Evolutionary conservation across 345 rosid species (phyloP).

Genomic region (Salix brachista): DNA sequence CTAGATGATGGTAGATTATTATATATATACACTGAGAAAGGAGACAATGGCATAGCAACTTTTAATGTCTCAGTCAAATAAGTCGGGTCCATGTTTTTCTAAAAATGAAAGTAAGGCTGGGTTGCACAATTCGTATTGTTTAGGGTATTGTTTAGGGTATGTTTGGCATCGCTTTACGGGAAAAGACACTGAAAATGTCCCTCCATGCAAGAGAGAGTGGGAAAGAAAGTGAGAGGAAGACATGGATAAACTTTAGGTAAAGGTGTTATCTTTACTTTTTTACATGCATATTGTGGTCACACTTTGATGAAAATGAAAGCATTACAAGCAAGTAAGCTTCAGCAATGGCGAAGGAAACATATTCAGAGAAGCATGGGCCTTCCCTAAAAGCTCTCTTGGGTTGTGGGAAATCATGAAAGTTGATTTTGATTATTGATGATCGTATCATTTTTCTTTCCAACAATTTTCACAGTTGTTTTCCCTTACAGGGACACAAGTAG

Average conservation of each 20-base stretch:
- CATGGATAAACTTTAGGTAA: not conserved
- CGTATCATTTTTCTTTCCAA: not conserved
- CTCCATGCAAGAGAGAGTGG: conserved; percentile 11
- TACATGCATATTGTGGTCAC: not conserved
- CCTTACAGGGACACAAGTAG: conserved; percentile 8
- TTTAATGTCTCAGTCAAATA: not conserved
- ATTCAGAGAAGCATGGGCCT: conserved; percentile 3
- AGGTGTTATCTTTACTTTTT: not conserved
- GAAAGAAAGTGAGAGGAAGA: not conserved
- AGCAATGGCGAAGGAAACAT: not conserved
- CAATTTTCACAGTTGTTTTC: conserved; percentile 5
- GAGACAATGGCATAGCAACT: not conserved
- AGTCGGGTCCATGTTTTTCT: conserved; percentile 3
- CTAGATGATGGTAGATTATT: not conserved
- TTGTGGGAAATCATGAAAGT: conserved; percentile 23
- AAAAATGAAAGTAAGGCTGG: not conserved
- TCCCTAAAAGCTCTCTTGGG: conserved; percentile 15
- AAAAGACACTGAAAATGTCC: conserved; percentile 19
- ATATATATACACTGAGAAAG: not conserved
- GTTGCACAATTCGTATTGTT: not conserved
- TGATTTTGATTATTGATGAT: not conserved
- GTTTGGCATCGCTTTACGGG: conserved; percentile 3
- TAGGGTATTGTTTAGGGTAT: not conserved
- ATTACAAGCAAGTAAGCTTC: not conserved
- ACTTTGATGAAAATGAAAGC: conserved; percentile 1